phyloP scores from a whole-genome alignment of 2,329 filamentous ascomycete genomes.

The Aspergillus cejpii region DNA sequence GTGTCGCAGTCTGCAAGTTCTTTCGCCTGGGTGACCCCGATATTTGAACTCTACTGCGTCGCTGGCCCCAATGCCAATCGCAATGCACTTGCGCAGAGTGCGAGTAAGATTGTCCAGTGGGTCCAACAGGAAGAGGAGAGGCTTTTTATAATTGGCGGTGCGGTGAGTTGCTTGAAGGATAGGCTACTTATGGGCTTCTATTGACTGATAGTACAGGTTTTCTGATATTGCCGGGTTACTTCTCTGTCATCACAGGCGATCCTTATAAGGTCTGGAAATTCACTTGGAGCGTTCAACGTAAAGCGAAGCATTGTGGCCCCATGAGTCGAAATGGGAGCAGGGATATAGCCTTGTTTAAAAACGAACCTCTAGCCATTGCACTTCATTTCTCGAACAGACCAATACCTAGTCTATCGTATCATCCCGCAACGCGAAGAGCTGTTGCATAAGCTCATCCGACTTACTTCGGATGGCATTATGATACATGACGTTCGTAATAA shows the following conservation, averaged over 20 bases:
- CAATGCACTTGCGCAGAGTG: slow-evolving; percentile 69
- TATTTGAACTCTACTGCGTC: slow-evolving; percentile 94
- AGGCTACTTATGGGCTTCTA: not conserved
- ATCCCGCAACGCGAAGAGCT: slow-evolving; percentile 71
- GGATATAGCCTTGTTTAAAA: too few species aligned
- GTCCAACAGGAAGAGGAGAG: slow-evolving; percentile 85
- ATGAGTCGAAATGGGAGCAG: too few species aligned
- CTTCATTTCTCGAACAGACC: not conserved
- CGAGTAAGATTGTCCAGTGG: slow-evolving; percentile 87
- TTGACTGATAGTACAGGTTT: slow-evolving; percentile 17
- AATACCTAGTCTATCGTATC: slow-evolving; percentile 42
- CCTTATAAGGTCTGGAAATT: too few species aligned
- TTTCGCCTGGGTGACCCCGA: slow-evolving; percentile 82
- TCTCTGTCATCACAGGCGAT: not conserved
- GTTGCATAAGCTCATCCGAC: slow-evolving; percentile 67
- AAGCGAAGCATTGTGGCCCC: too few species aligned
- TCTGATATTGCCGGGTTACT: slow-evolving; percentile 9
- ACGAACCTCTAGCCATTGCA: not conserved
- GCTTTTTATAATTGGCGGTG: slow-evolving; percentile 95
- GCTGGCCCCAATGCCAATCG: slow-evolving; percentile 62
- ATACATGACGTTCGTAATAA: slow-evolving; percentile 79
- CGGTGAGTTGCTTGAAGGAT: slow-evolving; percentile 48
- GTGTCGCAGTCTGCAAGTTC: slow-evolving; percentile 68
- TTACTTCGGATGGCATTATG: slow-evolving; percentile 73
- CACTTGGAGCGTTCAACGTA: too few species aligned